Conservation (phyloP, 208 protist species). For the Trichomonas vaginalis region DNA sequence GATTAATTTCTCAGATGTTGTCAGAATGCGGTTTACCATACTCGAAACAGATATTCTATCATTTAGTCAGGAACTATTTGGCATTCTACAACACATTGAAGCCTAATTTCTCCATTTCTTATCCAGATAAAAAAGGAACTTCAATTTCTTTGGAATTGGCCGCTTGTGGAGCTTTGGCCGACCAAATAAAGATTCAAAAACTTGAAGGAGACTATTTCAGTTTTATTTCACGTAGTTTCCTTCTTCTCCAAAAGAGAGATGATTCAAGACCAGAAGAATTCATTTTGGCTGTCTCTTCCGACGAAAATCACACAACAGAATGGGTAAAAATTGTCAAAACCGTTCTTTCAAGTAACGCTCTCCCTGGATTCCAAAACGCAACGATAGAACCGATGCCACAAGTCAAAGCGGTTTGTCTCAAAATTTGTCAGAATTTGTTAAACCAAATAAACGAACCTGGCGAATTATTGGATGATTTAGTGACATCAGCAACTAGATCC, state of each 20-base stretch:
- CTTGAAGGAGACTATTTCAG: not conserved
- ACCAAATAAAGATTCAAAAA: not conserved
- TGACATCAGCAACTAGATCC: not conserved
- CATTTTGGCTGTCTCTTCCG: not conserved
- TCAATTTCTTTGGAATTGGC: not conserved
- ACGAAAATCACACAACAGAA: not conserved
- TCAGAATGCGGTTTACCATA: not conserved
- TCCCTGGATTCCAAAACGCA: not conserved
- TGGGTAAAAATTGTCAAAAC: not conserved
- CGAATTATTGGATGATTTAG: not conserved
- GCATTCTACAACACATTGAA: not conserved
- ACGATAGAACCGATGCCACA: not conserved
- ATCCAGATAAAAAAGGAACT: not conserved
- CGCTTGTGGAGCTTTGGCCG: not conserved
- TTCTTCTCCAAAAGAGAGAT: not conserved
- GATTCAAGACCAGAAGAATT: not conserved
- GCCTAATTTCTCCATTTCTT: not conserved
- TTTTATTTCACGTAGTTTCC: not conserved
- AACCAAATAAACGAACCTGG: not conserved
- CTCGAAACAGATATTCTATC: not conserved
- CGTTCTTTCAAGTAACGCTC: not conserved
- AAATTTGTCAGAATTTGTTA: not conserved
- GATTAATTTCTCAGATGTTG: not conserved
- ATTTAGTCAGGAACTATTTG: not conserved
- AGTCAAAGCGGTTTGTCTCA: not conserved